phyloP scores from a whole-genome alignment of 345 rosid species.

The Jatropha curcas region DNA sequence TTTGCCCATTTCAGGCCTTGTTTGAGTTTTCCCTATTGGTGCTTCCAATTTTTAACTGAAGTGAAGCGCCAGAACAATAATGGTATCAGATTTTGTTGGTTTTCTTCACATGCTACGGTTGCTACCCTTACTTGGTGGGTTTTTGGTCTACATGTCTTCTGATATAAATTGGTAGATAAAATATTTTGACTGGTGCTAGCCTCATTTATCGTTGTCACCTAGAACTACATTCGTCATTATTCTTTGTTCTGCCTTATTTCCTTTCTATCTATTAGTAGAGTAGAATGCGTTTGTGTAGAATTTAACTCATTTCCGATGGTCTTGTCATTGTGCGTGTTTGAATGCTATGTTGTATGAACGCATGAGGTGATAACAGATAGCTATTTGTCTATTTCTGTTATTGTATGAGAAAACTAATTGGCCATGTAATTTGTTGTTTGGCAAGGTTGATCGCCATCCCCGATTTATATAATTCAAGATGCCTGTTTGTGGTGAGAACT shows the following conservation, averaged over 20 bases:
- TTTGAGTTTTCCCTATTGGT: not conserved
- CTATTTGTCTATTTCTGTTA: conserved; percentile 5
- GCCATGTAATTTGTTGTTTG: conserved; percentile 5
- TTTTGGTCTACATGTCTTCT: not conserved
- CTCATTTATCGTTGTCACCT: conserved; percentile 1
- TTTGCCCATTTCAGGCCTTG: not conserved
- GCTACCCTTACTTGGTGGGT: conserved; percentile 5
- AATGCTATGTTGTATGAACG: not conserved
- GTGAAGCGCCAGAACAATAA: not conserved
- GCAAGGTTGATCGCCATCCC: conserved; percentile 89
- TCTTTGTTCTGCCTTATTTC: not conserved
- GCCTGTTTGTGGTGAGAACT: conserved; percentile 87
- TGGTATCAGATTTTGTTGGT: not conserved
- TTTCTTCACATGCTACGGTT: conserved; percentile 17
- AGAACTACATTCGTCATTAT: not conserved
- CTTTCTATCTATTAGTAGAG: not conserved
- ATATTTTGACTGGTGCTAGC: conserved; percentile 4
- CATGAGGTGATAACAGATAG: not conserved
- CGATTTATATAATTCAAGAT: conserved; percentile 71
- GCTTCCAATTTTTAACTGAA: not conserved
- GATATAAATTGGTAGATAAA: not conserved
- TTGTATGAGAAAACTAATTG: conserved; percentile 24
- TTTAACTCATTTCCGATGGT: not conserved
- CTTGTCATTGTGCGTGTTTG: not conserved
- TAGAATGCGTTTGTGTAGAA: not conserved